Evolutionary conservation across 352 stramenopile genomes (phyloP).

Genomic region (Phytophthora multivora): DNA sequence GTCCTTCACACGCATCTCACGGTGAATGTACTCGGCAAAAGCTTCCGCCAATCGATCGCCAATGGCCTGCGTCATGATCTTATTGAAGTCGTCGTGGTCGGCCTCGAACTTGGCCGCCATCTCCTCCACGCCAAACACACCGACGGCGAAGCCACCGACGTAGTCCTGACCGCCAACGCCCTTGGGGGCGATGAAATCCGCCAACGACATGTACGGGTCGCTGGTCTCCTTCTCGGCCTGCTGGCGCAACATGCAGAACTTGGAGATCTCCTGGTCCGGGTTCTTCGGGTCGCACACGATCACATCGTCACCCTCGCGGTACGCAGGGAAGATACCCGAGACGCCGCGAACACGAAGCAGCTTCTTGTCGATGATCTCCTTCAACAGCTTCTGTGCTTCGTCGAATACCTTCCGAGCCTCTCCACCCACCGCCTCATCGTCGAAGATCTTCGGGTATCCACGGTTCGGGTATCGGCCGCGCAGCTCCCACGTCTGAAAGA

Average conservation of each 20-base stretch:
- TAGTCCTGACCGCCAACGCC: slow-evolving; percentile 72
- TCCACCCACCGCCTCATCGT: slow-evolving; percentile 93
- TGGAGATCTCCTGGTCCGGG: slow-evolving; percentile 72
- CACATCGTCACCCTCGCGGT: slow-evolving; percentile 94
- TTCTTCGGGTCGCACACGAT: slow-evolving; percentile 92
- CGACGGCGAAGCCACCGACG: slow-evolving; percentile 95
- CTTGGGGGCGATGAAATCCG: slow-evolving; percentile 93
- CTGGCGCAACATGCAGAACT: slow-evolving; percentile 97
- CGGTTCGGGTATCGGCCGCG: slow-evolving; percentile 97
- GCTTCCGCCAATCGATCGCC: slow-evolving; percentile 81
- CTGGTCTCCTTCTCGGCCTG: slow-evolving; percentile 97
- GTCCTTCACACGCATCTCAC: slow-evolving; percentile 94
- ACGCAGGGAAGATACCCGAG: slow-evolving; percentile 95
- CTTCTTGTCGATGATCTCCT: slow-evolving; percentile 94
- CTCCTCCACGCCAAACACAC: slow-evolving; percentile 95
- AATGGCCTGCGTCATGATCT: slow-evolving; percentile 96
- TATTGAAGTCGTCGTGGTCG: slow-evolving; percentile 97
- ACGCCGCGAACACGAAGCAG: slow-evolving; percentile 92
- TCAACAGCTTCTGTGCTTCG: slow-evolving; percentile 94
- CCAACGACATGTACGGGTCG: slow-evolving; percentile 94
- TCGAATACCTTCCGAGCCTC: slow-evolving; percentile 98
- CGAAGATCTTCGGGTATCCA: slow-evolving; percentile 98
- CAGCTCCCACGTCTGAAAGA: slow-evolving; percentile 99
- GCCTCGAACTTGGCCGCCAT: slow-evolving; percentile 93
- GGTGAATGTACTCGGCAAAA: slow-evolving; percentile 97